Evolutionary conservation across 345 rosid genomes (phyloP).

Genomic region (Psidium friedrichsthalianum): DNA sequence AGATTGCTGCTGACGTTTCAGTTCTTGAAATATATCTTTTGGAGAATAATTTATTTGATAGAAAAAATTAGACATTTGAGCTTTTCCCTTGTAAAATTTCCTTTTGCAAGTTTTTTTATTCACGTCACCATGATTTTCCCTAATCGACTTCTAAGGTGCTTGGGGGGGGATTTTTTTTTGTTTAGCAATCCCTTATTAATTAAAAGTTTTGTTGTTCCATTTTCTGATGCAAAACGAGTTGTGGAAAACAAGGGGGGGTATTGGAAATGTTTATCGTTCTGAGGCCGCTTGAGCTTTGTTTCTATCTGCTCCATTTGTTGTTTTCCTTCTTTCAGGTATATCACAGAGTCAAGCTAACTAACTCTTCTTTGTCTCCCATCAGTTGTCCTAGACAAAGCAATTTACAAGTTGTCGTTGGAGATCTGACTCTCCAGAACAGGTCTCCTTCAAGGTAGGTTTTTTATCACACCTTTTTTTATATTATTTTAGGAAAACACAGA

Average conservation of each 20-base stretch:
- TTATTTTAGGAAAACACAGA: not conserved
- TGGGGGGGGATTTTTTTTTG: not conserved
- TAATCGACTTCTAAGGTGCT: not conserved
- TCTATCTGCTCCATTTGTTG: too few relatives aligned
- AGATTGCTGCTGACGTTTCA: not conserved
- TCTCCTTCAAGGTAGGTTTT: constrained; percentile 55
- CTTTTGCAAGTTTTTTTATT: not conserved
- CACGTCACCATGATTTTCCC: not conserved
- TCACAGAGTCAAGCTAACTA: constrained; percentile 77
- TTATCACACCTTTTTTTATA: not conserved
- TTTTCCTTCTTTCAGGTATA: constrained; percentile 33
- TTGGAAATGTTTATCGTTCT: too few relatives aligned
- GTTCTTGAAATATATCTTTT: not conserved
- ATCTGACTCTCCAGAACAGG: constrained; percentile 37
- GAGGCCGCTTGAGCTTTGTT: too few relatives aligned
- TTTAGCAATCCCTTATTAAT: not conserved
- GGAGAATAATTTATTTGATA: not conserved
- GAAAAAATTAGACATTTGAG: not conserved
- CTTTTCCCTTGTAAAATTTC: not conserved
- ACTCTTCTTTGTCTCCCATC: too few relatives aligned
- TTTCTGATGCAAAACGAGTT: not conserved
- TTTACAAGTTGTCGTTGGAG: constrained; percentile 61
- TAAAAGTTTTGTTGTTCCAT: not conserved
- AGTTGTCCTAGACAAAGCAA: constrained; percentile 76
- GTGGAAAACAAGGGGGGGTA: not conserved